A percentile compares a stretch with the other conserved stretches of the same genome.
Conservation (phyloP, 1,284 basidiomycete genomes). For the Leccinum glutinopallens region DNA sequence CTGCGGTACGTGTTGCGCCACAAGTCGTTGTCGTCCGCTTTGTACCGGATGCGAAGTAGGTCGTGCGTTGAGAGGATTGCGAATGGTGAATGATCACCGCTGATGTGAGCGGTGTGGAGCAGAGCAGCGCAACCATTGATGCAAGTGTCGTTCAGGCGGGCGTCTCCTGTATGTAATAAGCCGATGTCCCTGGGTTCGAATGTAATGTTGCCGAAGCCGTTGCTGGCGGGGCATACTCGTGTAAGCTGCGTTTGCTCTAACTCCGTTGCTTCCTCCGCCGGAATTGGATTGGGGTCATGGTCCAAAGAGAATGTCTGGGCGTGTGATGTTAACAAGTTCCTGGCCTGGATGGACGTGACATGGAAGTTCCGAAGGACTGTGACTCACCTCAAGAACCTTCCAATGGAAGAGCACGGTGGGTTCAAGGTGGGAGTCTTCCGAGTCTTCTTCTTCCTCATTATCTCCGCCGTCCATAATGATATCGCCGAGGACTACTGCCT, state of each 20-base stretch:
- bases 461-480: not conserved
- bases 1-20: conserved; percentile 12
- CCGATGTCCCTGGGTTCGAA: not conserved
- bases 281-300: not conserved
- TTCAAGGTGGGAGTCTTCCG: not conserved
- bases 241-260: not conserved
- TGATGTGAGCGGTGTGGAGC: not conserved
- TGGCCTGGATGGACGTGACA: not conserved
- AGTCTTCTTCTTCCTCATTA: not conserved
- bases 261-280: not conserved
- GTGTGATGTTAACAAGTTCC: too few relatives aligned
- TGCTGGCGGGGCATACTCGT: not conserved
- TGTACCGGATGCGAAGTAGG: conserved; percentile 9
- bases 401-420: not conserved
- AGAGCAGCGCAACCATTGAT: conserved; percentile 18
- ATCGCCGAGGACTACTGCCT: not conserved
- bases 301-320: too few relatives aligned
- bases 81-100: not conserved
- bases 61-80: conserved; percentile 16
- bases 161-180: not conserved
- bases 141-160: conserved; percentile 16
- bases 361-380: not conserved
- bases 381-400: not conserved
- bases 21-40: conserved; percentile 9
- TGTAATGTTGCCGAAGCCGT: not conserved